A percentile compares a stretch with the other conserved stretches of the same genome.
Conservation (phyloP, 305 asterid genomes). For the Stenogyne calaminthoides region DNA sequence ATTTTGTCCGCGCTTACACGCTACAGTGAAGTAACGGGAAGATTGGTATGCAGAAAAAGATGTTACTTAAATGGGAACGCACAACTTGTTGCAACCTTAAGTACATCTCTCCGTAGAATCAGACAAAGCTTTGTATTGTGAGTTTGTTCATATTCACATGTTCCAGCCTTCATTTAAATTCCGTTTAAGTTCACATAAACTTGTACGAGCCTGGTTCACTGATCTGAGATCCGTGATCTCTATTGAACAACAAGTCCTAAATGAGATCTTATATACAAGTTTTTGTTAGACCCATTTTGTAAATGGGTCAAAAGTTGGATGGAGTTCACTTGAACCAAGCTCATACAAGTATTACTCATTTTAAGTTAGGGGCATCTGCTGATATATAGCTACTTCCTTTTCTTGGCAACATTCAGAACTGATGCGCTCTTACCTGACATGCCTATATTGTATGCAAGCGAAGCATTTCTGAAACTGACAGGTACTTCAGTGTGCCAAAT, state of each 20-base stretch:
- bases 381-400: slow-evolving; percentile 18
- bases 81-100: slow-evolving; percentile 57
- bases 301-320: too few species aligned
- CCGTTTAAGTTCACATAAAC: neutral
- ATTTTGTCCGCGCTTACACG: slow-evolving; percentile 71
- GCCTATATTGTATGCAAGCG: slow-evolving; percentile 93
- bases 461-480: slow-evolving; percentile 77
- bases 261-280: too few species aligned
- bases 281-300: too few species aligned
- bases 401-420: slow-evolving; percentile 51
- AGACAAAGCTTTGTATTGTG: slow-evolving; percentile 99
- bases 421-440: slow-evolving; percentile 71
- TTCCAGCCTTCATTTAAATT: slow-evolving; percentile 2
- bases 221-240: too few species aligned
- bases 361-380: slow-evolving; percentile 25
- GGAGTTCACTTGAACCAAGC: too few species aligned
- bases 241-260: too few species aligned
- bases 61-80: slow-evolving; percentile 48
- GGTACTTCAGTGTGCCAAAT: slow-evolving; percentile 42
- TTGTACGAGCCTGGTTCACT: too few species aligned
- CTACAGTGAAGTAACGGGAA: slow-evolving; percentile 76
- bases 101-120: slow-evolving; percentile 94
- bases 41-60: slow-evolving; percentile 61
- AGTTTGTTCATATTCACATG: slow-evolving; percentile 55
- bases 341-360: too few species aligned